Conservation (phyloP, 805 yeast genomes). For the Maudiozyma bulderi region DNA sequence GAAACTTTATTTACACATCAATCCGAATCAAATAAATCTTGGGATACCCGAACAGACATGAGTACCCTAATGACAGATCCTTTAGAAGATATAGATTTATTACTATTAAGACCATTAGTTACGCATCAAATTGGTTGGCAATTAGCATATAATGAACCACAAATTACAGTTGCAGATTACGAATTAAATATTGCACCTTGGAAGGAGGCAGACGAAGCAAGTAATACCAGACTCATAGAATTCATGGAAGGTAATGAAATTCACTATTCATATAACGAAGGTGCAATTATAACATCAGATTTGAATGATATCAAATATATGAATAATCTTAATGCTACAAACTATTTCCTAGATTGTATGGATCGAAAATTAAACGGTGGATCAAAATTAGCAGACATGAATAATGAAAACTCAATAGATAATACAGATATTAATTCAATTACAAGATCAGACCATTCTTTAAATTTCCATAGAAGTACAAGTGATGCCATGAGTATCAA, state of each 20-base stretch:
- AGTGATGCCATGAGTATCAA: not conserved
- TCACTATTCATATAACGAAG: not conserved
- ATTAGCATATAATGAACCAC: conserved; percentile 27
- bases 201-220: conserved; percentile 4
- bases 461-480: not conserved
- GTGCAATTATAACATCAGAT: conserved; percentile 9
- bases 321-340: conserved; percentile 7
- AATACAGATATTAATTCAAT: not conserved
- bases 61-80: conserved; percentile 4
- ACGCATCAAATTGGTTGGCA: conserved; percentile 20
- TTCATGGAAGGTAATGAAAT: not conserved
- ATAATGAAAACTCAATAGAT: not conserved
- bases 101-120: conserved; percentile 19
- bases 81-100: conserved; percentile 18
- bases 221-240: not conserved
- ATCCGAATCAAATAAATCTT: not conserved
- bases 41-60: not conserved
- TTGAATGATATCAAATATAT: conserved; percentile 7
- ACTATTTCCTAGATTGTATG: conserved; percentile 17
- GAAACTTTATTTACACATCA: not conserved
- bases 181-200: conserved; percentile 19
- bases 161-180: conserved; percentile 22
- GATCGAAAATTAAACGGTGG: conserved; percentile 5
- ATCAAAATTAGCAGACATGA: no score
- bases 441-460: not conserved